Conservation (phyloP, 2,329 filamentous ascomycete species). For the Blastomyces silverae region DNA sequence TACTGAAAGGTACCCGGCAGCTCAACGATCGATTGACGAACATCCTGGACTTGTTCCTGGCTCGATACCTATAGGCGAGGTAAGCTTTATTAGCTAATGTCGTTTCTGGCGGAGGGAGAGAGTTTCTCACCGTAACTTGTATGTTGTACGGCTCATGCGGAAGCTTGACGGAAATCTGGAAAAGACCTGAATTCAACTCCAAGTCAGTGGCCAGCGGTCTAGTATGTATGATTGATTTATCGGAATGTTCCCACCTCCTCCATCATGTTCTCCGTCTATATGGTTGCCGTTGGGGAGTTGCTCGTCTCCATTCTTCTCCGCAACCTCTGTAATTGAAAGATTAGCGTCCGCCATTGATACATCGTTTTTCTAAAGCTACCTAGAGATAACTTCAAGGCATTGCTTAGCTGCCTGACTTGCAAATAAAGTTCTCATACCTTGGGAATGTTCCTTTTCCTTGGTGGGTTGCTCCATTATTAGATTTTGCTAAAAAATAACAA, state of each 20-base stretch:
- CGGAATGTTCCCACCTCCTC: conserved; percentile 17
- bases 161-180: conserved; percentile 70
- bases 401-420: background rate
- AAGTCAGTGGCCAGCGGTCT: conserved; percentile 3
- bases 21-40: conserved; percentile 94
- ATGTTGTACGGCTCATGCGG: conserved; percentile 73
- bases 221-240: background rate
- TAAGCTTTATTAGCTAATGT: conserved; percentile 24
- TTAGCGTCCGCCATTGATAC: conserved; percentile 3
- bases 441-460: conserved; percentile 38
- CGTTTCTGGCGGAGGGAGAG: conserved; percentile 17
- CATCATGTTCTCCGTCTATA: conserved; percentile 31
- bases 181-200: conserved; percentile 44
- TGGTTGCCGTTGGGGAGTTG: conserved; percentile 18
- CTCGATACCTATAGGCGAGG: conserved; percentile 60
- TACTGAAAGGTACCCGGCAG: conserved; percentile 89
- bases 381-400: background rate
- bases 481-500: background rate
- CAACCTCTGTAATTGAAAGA: conserved; percentile 1
- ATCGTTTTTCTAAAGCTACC: background rate
- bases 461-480: conserved; percentile 33
- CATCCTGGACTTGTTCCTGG: conserved; percentile 94
- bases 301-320: conserved; percentile 8
- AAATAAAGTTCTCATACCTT: conserved; percentile 29
- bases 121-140: conserved; percentile 67